Evolutionary conservation across 2,329 filamentous ascomycete genomes (phyloP).

Genomic region (Penicillium fuscoglaucum): DNA sequence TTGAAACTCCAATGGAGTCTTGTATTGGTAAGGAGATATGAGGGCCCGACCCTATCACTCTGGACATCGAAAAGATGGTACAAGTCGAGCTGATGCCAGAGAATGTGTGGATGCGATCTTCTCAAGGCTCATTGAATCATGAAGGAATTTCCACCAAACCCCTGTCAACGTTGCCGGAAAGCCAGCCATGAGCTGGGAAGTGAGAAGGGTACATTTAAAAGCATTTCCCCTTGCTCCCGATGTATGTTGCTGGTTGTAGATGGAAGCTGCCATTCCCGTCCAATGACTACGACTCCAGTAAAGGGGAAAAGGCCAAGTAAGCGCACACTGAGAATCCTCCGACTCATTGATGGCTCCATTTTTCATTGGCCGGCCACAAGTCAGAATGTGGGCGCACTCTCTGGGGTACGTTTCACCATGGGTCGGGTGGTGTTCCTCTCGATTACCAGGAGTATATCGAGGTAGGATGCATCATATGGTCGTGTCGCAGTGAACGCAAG

Average conservation of each 20-base stretch:
- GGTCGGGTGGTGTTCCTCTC: not conserved
- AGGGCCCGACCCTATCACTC: too few species aligned
- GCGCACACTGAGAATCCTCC: not conserved
- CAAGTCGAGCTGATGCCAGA: too few species aligned
- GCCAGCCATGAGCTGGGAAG: not conserved
- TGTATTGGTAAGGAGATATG: too few species aligned
- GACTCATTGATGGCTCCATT: not conserved
- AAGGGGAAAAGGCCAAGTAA: not conserved
- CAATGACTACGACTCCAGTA: not conserved
- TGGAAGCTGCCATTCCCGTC: not conserved
- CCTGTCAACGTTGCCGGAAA: not conserved
- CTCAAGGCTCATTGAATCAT: too few species aligned
- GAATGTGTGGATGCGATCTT: too few species aligned
- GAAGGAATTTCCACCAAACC: too few species aligned
- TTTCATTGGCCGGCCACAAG: not conserved
- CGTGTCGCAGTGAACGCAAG: too few species aligned
- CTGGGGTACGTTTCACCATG: not conserved
- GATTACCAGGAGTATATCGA: not conserved
- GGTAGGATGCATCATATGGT: too few species aligned
- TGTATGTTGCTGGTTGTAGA: too few species aligned
- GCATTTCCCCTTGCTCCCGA: too few species aligned
- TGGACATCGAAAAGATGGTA: too few species aligned
- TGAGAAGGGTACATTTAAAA: not conserved
- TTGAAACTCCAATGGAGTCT: too few species aligned
- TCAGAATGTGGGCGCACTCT: not conserved